Evolutionary conservation across 1,284 basidiomycete species (phyloP).

Genomic region (Caloboletus firmus): DNA sequence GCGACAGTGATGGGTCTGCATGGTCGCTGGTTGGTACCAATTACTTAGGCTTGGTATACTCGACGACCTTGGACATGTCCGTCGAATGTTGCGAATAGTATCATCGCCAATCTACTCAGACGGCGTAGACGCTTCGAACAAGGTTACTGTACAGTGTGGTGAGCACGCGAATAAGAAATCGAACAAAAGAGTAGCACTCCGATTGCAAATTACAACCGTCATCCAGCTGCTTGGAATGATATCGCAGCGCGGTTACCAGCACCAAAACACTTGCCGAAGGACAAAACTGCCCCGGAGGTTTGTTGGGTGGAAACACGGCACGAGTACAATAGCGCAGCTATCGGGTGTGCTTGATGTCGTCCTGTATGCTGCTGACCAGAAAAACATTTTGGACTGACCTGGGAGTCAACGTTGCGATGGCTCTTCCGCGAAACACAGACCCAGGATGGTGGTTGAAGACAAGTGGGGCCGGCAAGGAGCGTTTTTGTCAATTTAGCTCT

Average conservation of each 20-base stretch:
- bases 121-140: too few species aligned
- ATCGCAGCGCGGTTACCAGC: constrained; percentile 23
- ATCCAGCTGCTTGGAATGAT: constrained; percentile 20
- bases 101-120: neutral
- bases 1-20: neutral
- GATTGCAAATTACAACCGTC: constrained; percentile 35
- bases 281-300: constrained; percentile 1
- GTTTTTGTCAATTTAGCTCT: too few species aligned
- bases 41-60: neutral
- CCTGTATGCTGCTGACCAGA: constrained; percentile 7
- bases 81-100: neutral
- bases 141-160: neutral
- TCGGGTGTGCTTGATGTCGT: constrained; percentile 30
- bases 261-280: constrained; percentile 5
- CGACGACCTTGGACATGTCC: too few species aligned
- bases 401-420: neutral
- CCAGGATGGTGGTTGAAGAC: neutral
- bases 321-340: constrained; percentile 16
- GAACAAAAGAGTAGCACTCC: constrained; percentile 10
- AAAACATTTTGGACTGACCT: constrained; percentile 6
- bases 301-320: constrained; percentile 21
- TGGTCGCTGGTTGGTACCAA: neutral
- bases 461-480: neutral
- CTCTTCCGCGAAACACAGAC: too few species aligned
- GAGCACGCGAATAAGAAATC: neutral